A percentile compares a stretch with the other conserved stretches of the same genome.
Conservation (phyloP, 257 asterid species). For the Gentiana dahurica region DNA sequence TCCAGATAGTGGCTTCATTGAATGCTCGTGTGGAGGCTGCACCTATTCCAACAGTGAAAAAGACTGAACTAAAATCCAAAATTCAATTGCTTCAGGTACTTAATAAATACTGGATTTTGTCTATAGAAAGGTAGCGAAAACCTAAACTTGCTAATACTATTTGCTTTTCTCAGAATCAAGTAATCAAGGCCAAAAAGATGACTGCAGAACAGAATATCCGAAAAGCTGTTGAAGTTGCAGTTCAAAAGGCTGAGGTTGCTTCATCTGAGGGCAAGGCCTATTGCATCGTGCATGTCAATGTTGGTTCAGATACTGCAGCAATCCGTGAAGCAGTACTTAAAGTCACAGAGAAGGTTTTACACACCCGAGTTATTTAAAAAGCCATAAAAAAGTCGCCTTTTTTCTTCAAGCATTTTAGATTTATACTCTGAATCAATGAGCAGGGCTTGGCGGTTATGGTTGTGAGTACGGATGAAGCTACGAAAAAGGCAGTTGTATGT, state of each 20-base stretch:
- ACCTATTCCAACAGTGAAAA: conserved; percentile 63
- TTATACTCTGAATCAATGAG: conserved; percentile 6
- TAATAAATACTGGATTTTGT: background rate
- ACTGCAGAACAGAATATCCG: conserved; percentile 71
- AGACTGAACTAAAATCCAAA: conserved; percentile 77
- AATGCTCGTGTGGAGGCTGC: conserved; percentile 83
- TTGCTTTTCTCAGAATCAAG: conserved; percentile 53
- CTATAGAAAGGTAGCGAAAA: conserved; percentile 1
- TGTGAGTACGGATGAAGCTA: conserved; percentile 57
- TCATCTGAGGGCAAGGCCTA: conserved; percentile 59
- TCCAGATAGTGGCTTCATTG: conserved; percentile 76
- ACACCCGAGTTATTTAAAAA: background rate
- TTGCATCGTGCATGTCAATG: conserved; percentile 63
- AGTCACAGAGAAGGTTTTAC: conserved; percentile 84
- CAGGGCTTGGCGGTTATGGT: conserved; percentile 89
- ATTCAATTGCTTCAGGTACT: conserved; percentile 74
- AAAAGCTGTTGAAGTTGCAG: conserved; percentile 60
- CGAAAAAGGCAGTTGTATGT: conserved; percentile 78
- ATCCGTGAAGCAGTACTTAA: conserved; percentile 96
- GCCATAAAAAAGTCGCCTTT: no score
- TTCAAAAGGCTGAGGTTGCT: conserved; percentile 66
- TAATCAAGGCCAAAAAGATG: conserved; percentile 73
- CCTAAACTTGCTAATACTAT: background rate
- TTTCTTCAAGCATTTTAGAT: no score
- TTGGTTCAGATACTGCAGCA: conserved; percentile 88